A percentile compares a stretch with the other conserved stretches of the same genome.
These are phyloP conservation scores for Fusarium albosuccineum DNA, from an alignment of 2,329 filamentous ascomycete species.

Conservation along the genomic window DNA sequence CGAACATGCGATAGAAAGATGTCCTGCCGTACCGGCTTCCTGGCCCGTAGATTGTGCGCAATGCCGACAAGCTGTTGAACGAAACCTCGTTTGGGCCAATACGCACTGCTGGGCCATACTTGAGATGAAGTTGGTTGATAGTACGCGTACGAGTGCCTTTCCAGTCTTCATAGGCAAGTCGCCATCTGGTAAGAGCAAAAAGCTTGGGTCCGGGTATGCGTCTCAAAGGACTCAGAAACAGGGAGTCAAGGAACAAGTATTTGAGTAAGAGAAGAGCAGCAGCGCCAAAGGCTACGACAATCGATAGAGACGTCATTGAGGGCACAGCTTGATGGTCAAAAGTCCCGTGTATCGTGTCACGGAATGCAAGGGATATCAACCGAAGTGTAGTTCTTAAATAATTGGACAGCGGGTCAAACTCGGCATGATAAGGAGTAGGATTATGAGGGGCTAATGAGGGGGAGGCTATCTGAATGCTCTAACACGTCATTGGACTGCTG, in stretches of 20 bases:
- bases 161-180: constrained; percentile 60
- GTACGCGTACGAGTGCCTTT: constrained; percentile 56
- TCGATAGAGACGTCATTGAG: too few relatives aligned
- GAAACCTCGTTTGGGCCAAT: constrained; percentile 62
- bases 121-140: constrained; percentile 58
- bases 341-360: too few relatives aligned
- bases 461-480: too few relatives aligned
- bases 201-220: constrained; percentile 52
- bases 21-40: constrained; percentile 65
- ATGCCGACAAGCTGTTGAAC: constrained; percentile 56
- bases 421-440: too few relatives aligned
- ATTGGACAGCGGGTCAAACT: too few relatives aligned
- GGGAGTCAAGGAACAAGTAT: constrained; percentile 19
- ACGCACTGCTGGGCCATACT: constrained; percentile 62
- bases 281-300: too few relatives aligned
- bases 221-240: constrained; percentile 18
- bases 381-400: too few relatives aligned
- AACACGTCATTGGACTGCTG: too few relatives aligned
- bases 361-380: too few relatives aligned
- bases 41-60: constrained; percentile 67
- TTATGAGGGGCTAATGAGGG: too few relatives aligned
- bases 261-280: background rate
- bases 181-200: constrained; percentile 59
- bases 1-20: constrained; percentile 68
- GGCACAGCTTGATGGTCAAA: too few relatives aligned